Evolutionary conservation across 2,329 filamentous ascomycete species (phyloP).

Genomic region (Ceratocystis lukuohia): DNA sequence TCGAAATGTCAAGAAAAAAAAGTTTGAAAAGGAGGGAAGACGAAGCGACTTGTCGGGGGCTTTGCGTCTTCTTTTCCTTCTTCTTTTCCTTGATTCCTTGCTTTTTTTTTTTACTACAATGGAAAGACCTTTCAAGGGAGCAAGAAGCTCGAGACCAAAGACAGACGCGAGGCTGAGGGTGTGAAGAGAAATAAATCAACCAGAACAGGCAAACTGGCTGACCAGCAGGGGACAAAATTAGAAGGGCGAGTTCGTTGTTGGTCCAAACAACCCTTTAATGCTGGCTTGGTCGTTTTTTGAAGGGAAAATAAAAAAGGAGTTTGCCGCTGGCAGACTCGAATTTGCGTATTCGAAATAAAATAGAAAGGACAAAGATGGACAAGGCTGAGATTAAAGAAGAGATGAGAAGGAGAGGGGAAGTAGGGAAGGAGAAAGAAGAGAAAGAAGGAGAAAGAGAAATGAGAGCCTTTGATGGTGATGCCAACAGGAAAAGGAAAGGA

Average conservation of each 20-base stretch:
- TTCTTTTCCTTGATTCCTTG: not conserved
- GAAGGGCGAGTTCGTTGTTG: not conserved
- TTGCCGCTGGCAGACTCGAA: not conserved
- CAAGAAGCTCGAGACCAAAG: not conserved
- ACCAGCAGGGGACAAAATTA: not conserved
- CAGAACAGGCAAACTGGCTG: not conserved
- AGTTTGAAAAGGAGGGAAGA: not conserved
- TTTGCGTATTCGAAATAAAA: not conserved
- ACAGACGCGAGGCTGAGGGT: constrained; percentile 4
- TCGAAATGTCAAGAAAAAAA: not conserved
- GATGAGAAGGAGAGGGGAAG: not conserved
- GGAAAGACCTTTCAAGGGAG: not conserved
- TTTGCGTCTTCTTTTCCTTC: not conserved
- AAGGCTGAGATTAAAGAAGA: constrained; percentile 7
- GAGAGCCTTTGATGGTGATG: not conserved
- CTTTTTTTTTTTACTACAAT: not conserved
- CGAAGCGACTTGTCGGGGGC: not conserved
- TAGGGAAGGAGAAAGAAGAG: not conserved
- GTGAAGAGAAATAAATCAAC: not conserved
- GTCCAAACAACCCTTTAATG: not conserved
- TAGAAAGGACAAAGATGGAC: not conserved
- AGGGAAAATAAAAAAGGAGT: not conserved
- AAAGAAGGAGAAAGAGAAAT: not conserved
- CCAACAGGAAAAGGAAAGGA: constrained; percentile 3
- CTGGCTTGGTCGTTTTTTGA: not conserved